Evolutionary conservation across 1,284 basidiomycete species (phyloP).

Genomic region (Cryptococcus jaspeensis): DNA sequence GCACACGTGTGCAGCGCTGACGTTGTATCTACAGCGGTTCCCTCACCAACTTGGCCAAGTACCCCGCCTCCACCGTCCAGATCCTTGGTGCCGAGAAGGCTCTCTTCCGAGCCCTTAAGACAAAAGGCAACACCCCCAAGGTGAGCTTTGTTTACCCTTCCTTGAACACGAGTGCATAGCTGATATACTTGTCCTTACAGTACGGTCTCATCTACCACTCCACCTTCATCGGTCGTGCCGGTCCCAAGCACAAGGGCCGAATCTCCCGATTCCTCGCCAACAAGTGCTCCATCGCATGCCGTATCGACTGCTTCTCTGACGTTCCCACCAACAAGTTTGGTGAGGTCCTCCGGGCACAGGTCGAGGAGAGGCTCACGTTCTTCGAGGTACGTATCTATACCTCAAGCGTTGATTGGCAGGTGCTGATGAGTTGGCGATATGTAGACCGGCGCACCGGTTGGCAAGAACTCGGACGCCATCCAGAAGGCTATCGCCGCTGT

Average conservation of each 20-base stretch:
- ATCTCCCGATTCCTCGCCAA: conserved; percentile 98
- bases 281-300: conserved; percentile 96
- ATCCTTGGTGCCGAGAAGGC: conserved; percentile 99
- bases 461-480: conserved; percentile 84
- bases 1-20: not conserved
- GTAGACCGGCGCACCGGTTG: conserved; percentile 70
- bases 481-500: conserved; percentile 81
- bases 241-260: conserved; percentile 93
- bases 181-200: conserved; percentile 50
- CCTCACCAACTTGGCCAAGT: conserved; percentile 95
- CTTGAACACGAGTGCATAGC: not conserved
- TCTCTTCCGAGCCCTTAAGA: conserved; percentile 95
- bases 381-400: conserved; percentile 62
- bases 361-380: conserved; percentile 92
- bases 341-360: conserved; percentile 87
- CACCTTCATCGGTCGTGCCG: conserved; percentile 92
- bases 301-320: conserved; percentile 96
- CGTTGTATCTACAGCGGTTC: conserved; percentile 60
- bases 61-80: conserved; percentile 96
- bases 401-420: not conserved
- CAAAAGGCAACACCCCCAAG: conserved; percentile 98
- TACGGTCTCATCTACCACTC: conserved; percentile 93
- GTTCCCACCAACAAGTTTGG: conserved; percentile 90
- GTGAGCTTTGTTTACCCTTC: conserved; percentile 54
- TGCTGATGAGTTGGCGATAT: not conserved